Evolutionary conservation across 352 stramenopile genomes (phyloP).

Genomic region (Phytophthora agathidicida): DNA sequence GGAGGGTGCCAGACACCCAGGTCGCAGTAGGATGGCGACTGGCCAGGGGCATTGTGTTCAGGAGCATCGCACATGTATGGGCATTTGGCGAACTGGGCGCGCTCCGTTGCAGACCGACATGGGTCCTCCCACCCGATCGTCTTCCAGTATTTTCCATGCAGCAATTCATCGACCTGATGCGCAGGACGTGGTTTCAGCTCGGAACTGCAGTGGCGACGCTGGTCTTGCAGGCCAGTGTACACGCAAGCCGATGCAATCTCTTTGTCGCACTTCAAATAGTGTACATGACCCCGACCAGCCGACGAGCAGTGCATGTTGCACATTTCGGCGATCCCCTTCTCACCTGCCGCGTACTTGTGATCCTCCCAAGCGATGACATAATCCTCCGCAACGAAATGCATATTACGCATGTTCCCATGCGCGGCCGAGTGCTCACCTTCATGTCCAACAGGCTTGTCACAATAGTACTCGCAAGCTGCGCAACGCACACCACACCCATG

Average conservation of each 20-base stretch:
- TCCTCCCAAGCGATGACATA: constrained; percentile 24
- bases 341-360: constrained; percentile 37
- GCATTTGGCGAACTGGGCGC: constrained; percentile 40
- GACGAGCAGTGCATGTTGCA: constrained; percentile 57
- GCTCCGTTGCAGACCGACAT: constrained; percentile 34
- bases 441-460: constrained; percentile 44
- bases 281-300: constrained; percentile 47
- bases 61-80: constrained; percentile 37
- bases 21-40: constrained; percentile 30
- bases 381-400: constrained; percentile 44
- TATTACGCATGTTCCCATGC: constrained; percentile 62
- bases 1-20: constrained; percentile 41
- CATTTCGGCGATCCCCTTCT: constrained; percentile 53
- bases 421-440: constrained; percentile 37
- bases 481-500: constrained; percentile 42
- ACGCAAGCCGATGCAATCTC: constrained; percentile 24
- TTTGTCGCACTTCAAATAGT: constrained; percentile 48
- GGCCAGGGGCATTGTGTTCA: constrained; percentile 33
- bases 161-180: constrained; percentile 44
- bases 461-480: constrained; percentile 50
- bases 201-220: constrained; percentile 42
- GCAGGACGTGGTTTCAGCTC: constrained; percentile 25
- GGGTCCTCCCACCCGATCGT: constrained; percentile 60
- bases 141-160: constrained; percentile 57
- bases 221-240: constrained; percentile 29